Base-by-base conservation (phyloP, 495 filamentous ascomycete genomes). In the Trichoderma virens region DNA sequence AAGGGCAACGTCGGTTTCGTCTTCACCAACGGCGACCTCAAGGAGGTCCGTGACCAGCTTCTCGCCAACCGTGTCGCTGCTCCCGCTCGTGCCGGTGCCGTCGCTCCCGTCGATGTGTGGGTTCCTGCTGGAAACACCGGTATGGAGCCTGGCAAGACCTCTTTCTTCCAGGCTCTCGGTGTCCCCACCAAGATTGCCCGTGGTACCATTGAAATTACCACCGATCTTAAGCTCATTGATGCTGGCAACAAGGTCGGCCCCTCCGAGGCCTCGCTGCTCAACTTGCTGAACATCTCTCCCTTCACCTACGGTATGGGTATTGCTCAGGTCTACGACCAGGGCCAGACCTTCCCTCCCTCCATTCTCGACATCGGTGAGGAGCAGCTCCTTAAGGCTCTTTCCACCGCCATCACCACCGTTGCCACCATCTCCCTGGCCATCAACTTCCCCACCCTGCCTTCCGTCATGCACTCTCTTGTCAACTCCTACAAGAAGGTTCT, bases 141-240 rank as follows among this genome's bases (percentile, higher is more conserved):
- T 83, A 99, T 99, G 94, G 94, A 99, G 80, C 94, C 94, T 76
- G 94, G 94, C 81, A 99, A 99, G 89, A 99, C 94, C 71, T 97
- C 94, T 71, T 99, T 99, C 92, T 99, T 99, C 92, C 94, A 99
- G 86, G 94, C 94, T 75, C 95, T 99, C 78, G 94, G 94, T 90
- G 91, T 99, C 79, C 94, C 94, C 76, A 99, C 94, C 84, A 99
- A 99, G 90, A 99, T 99, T 81, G 94, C 94, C 73, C 95, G 94
- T 96, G 94, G 94, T 92, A 99, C 94, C 83, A 98, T 99, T 78
- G 94, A 99, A 93, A 99, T 99, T 78, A 96, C 92, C 63, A 86
- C 88, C 71, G 94, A 99, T 74, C 83, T 99, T 74, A 98, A 97
- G 90, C 88, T 99, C 72, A 89, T 97, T 80, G 91, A 96, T 82